phyloP scores from a whole-genome alignment of 768 basidiomycete genomes.

The Pleurotus pulmonarius region DNA sequence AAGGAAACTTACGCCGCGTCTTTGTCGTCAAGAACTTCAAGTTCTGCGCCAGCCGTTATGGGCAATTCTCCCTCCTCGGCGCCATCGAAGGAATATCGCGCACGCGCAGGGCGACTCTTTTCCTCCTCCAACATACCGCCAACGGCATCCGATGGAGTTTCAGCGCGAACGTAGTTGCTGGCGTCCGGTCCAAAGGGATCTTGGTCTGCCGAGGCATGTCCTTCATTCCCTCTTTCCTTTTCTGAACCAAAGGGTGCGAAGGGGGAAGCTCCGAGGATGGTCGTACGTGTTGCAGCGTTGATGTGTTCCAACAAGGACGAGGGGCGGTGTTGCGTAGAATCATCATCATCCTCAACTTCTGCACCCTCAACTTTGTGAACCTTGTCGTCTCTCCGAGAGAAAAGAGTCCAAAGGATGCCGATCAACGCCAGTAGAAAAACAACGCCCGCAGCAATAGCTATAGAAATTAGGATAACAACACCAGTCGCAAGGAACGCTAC shows the following conservation, averaged over 20 bases:
- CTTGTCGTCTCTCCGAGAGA: constrained; percentile 77
- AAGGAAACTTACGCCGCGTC: constrained; percentile 66
- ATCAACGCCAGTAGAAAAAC: constrained; percentile 84
- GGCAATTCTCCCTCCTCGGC: constrained; percentile 75
- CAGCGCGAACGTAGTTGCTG: constrained; percentile 74
- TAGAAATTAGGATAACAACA: constrained; percentile 93
- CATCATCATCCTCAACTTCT: constrained; percentile 66
- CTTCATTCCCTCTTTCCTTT: constrained; percentile 51
- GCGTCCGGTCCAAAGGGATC: constrained; percentile 74
- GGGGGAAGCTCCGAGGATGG: constrained; percentile 61
- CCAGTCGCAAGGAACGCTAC: constrained; percentile 87
- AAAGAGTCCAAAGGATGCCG: constrained; percentile 87
- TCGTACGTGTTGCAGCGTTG: constrained; percentile 83
- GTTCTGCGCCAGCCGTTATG: constrained; percentile 62
- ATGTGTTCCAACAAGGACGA: constrained; percentile 89
- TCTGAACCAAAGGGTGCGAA: constrained; percentile 38
- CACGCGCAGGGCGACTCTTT: constrained; percentile 69
- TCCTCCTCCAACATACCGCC: constrained; percentile 70
- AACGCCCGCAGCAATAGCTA: constrained; percentile 93
- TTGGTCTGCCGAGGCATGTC: constrained; percentile 20
- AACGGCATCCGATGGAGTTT: constrained; percentile 75
- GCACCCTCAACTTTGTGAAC: constrained; percentile 56
- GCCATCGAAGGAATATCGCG: constrained; percentile 81
- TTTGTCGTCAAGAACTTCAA: constrained; percentile 76
- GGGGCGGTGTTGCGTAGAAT: constrained; percentile 74